Evolutionary conservation across 2,329 filamentous ascomycete species (phyloP).

Genomic region (Zymoseptoria tritici): DNA sequence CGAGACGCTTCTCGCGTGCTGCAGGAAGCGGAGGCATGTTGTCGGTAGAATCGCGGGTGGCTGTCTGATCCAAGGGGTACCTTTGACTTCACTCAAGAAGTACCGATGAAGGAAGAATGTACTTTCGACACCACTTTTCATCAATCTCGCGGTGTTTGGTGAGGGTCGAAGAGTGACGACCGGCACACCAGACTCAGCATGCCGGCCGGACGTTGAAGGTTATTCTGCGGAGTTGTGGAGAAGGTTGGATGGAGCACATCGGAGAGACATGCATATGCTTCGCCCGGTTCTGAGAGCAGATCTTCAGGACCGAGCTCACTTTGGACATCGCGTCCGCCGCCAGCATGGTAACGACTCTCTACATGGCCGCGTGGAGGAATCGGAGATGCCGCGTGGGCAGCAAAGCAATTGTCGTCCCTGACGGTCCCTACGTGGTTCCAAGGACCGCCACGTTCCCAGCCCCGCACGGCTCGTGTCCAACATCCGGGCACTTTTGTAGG

Average conservation of each 20-base stretch:
- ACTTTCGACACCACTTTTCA: background rate
- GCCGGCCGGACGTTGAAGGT: background rate
- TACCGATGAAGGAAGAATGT: background rate
- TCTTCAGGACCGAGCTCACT: background rate
- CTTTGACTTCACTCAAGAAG: background rate
- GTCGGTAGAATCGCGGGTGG: background rate
- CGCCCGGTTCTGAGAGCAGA: background rate
- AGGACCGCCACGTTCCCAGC: background rate
- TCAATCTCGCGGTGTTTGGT: background rate
- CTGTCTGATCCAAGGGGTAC: background rate
- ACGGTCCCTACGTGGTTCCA: background rate
- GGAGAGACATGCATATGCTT: background rate
- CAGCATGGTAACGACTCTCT: background rate
- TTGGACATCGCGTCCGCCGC: background rate
- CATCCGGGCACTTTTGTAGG: background rate
- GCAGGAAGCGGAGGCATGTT: slow-evolving; percentile 28
- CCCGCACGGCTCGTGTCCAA: background rate
- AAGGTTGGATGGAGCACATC: slow-evolving; percentile 2
- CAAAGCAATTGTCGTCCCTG: background rate
- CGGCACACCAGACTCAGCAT: slow-evolving; percentile 1
- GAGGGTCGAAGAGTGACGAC: background rate
- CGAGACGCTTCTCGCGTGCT: slow-evolving; percentile 49
- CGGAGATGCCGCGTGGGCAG: background rate
- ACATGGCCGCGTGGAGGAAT: background rate
- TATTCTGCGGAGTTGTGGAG: slow-evolving; percentile 3